phyloP scores from a whole-genome alignment of 345 rosid species.

The Camelina hispida region DNA sequence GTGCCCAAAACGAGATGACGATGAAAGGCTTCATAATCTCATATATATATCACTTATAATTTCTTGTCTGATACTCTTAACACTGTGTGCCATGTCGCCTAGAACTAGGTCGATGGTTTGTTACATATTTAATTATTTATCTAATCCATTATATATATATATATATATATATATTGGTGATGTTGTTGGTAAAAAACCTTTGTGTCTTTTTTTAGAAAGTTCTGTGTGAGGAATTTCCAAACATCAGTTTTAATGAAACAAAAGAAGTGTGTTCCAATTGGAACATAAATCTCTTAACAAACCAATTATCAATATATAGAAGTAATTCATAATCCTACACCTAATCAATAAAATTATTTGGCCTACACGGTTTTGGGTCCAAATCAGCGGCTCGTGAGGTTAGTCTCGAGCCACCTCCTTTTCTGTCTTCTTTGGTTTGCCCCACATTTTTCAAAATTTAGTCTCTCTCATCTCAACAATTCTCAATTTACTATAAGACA shows the following conservation, averaged over 20 bases:
- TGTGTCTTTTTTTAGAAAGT: too few species aligned
- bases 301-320: neutral
- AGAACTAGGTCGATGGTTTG: neutral
- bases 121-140: neutral
- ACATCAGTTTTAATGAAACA: neutral
- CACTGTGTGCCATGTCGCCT: neutral
- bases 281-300: conserved; percentile 1
- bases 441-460: neutral
- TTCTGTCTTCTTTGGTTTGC: conserved; percentile 2
- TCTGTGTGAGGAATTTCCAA: neutral
- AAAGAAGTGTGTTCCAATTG: neutral
- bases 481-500: too few species aligned
- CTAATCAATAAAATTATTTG: neutral
- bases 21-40: neutral
- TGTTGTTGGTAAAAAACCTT: neutral
- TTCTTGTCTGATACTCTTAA: neutral
- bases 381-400: neutral
- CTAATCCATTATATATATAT: neutral
- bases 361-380: neutral
- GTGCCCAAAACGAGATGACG: neutral
- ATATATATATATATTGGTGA: neutral
- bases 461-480: neutral
- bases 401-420: conserved; percentile 2
- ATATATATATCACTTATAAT: too few species aligned
- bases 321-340: neutral